phyloP scores from a whole-genome alignment of 495 filamentous ascomycete genomes.

The Trichoderma asperelloides region DNA sequence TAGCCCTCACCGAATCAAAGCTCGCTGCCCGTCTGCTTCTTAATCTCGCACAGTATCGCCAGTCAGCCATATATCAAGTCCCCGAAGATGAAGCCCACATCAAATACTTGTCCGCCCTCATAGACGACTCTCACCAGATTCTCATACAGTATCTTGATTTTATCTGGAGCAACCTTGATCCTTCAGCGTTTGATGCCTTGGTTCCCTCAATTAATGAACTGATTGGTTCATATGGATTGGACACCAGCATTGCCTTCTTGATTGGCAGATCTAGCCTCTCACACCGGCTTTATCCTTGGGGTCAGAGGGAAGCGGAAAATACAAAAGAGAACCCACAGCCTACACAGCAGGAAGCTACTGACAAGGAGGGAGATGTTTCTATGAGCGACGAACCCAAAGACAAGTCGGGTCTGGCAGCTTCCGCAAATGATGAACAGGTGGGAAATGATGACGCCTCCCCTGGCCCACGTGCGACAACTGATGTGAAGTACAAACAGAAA shows the following conservation, averaged over 20 bases:
- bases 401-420: background rate
- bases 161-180: conserved; percentile 65
- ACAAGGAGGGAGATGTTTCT: conserved; percentile 32
- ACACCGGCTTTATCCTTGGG: conserved; percentile 23
- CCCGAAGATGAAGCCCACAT: conserved; percentile 57
- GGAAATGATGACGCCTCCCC: background rate
- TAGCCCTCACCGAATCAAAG: conserved; percentile 58
- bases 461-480: background rate
- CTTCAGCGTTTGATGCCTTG: conserved; percentile 68
- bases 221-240: conserved; percentile 70
- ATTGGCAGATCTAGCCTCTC: conserved; percentile 65
- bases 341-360: conserved; percentile 21
- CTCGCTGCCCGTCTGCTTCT: conserved; percentile 74
- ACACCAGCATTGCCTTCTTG: conserved; percentile 78
- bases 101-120: conserved; percentile 75
- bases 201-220: conserved; percentile 69
- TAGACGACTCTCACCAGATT: conserved; percentile 81
- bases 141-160: conserved; percentile 85
- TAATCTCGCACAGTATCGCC: conserved; percentile 80
- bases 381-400: conserved; percentile 20
- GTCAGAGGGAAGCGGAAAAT: conserved; percentile 12
- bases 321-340: conserved; percentile 23
- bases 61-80: conserved; percentile 66
- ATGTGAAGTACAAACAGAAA: background rate
- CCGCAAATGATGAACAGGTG: conserved; percentile 7